Evolutionary conservation across 2,329 filamentous ascomycete genomes (phyloP).

Genomic region (Berkeleyomyces rouxiae): DNA sequence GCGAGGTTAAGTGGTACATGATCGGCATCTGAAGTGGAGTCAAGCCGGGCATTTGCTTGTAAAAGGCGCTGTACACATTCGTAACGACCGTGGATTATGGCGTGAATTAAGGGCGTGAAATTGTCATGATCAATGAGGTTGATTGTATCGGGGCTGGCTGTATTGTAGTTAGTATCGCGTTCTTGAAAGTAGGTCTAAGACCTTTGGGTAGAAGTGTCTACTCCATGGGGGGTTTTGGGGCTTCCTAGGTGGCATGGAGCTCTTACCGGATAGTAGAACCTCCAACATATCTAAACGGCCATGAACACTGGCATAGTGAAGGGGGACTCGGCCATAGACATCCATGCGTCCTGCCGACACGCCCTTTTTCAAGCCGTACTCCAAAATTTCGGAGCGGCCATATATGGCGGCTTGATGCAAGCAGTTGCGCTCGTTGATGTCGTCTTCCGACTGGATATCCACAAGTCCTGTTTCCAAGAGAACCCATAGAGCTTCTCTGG

Average conservation of each 20-base stretch:
- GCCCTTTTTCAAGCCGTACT: conserved; percentile 54
- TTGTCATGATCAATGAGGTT: conserved; percentile 90
- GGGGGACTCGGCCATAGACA: conserved; percentile 81
- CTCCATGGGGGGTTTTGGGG: not conserved
- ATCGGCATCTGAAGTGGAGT: conserved; percentile 71
- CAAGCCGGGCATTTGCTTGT: conserved; percentile 61
- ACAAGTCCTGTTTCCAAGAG: conserved; percentile 70
- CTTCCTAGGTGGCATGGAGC: not conserved
- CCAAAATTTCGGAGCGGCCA: conserved; percentile 62
- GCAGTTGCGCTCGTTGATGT: conserved; percentile 94
- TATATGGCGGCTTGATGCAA: conserved; percentile 95
- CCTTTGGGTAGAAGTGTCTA: not conserved
- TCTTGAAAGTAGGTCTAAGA: conserved; percentile 12
- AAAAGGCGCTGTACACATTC: conserved; percentile 68
- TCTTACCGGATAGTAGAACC: conserved; percentile 47
- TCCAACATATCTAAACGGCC: conserved; percentile 73
- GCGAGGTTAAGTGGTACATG: conserved; percentile 90
- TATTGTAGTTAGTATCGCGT: not conserved
- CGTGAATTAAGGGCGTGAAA: conserved; percentile 88
- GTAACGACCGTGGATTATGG: conserved; percentile 75
- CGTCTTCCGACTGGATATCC: conserved; percentile 83
- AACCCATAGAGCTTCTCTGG: conserved; percentile 55
- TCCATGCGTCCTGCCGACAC: conserved; percentile 71
- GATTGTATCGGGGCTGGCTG: conserved; percentile 56
- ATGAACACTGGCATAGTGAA: conserved; percentile 95